Percentiles rank a stretch among this genome's conserved stretches.
phyloP scores from a whole-genome alignment of 345 rosid species.

The Lepidium didymum region DNA sequence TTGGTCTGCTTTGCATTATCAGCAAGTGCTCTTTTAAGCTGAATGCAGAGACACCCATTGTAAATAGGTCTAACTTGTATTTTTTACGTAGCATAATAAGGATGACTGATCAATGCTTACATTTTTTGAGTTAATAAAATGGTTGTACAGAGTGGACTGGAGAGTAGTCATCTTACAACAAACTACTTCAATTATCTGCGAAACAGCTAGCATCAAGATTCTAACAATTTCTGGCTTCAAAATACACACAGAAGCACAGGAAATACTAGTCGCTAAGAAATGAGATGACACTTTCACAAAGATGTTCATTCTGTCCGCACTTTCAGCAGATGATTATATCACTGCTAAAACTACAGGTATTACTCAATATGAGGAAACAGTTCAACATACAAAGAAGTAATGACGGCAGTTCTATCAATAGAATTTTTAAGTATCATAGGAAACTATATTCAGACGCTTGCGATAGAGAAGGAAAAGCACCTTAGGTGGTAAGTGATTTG shows the following conservation, averaged over 20 bases:
- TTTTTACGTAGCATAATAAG: not conserved
- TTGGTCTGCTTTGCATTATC: conserved; percentile 81
- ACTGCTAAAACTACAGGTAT: not conserved
- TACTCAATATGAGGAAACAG: not conserved
- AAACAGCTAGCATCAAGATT: conserved; percentile 26
- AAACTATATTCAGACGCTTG: not conserved
- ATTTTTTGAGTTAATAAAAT: conserved; percentile 95
- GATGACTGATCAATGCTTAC: conserved; percentile 36
- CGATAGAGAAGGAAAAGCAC: conserved; percentile 34
- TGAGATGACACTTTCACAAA: not conserved
- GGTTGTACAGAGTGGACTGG: conserved; percentile 76
- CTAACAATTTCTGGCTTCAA: conserved; percentile 2
- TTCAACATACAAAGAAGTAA: not conserved
- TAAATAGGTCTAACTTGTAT: not conserved
- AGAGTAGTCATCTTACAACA: conserved; percentile 97
- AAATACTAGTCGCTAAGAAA: conserved; percentile 10
- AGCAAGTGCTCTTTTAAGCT: conserved; percentile 78
- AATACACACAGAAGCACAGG: not conserved
- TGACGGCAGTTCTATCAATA: not conserved
- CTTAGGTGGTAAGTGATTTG: conserved; percentile 99
- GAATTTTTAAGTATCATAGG: not conserved
- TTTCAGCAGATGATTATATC: not conserved
- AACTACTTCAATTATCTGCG: conserved; percentile 95
- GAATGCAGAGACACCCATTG: conserved; percentile 22
- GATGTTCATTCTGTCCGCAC: not conserved